Base-by-base conservation (phyloP, 2,329 filamentous ascomycete species). In the Trichoderma arundinaceum region DNA sequence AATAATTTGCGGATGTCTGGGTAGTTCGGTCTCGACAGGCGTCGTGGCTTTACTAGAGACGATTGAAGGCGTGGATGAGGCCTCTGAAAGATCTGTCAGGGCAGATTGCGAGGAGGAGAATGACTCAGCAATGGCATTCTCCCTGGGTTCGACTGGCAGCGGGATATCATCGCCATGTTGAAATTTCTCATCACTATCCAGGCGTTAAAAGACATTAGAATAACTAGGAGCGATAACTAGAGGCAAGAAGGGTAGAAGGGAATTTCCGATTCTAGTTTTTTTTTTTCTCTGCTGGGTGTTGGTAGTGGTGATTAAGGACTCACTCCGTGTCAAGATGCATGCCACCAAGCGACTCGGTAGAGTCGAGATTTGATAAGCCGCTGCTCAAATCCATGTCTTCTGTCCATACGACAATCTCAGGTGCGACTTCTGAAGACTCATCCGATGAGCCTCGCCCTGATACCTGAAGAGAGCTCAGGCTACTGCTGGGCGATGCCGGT, bases 1-100 rank as follows among this genome's bases (percentile, higher is more conserved):
- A 4, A 70, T 67, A 48, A 49, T 53, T 49, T 52, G 54, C 35
- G 70, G 74, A 72, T 69, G 68, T 41, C 66, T 73, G 17, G 69
- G 48, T 43, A 68, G 70, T 28, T 78, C 78, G 17, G 71, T 69
- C 57, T 86, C 85, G 66, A 84, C 52, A 86, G 66, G 86, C 49
- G 86, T 89, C 56, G 86, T 89, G 67, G 85, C 86, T 76, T 89
- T 88, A 76, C 87, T 90, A 69, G 86, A 88, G 44, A 79, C 73
- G 4, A 82, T 83, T 7, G 84, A 83, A n/a, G 80, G 80, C 17
- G 79, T 76, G 28, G 86, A 87, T 56, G 84, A 84, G 32, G 83
- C 74, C 52, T 87, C 85, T 59, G 86, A 88, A 32, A 80, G 76
- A 64, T 88, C 85, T 67, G 85, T 84, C 38, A 83, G 69, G 65